Percentiles rank a stretch among this genome's conserved stretches.
Evolutionary conservation across 2,329 filamentous ascomycete species (phyloP).

Genomic region (Canariomyces notabilis): DNA sequence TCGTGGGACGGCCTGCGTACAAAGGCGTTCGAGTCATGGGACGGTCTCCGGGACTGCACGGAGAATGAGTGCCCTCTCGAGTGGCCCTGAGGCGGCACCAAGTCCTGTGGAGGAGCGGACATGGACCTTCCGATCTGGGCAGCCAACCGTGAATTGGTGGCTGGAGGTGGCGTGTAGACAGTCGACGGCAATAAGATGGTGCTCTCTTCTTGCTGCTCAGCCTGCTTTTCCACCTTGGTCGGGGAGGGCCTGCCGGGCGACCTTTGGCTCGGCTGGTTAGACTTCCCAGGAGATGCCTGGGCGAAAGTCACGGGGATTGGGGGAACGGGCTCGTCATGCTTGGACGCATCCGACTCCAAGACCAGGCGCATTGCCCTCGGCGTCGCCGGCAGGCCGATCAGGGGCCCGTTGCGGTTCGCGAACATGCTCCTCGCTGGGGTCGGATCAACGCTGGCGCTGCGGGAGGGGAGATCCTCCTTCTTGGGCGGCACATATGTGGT

Average conservation of each 20-base stretch:
- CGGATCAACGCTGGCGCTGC: conserved; percentile 63
- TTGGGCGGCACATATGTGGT: conserved; percentile 35
- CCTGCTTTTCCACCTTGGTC: conserved; percentile 25
- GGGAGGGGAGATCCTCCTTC: conserved; percentile 43
- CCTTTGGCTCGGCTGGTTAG: conserved; percentile 24
- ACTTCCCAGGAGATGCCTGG: conserved; percentile 37
- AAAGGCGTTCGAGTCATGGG: conserved; percentile 22
- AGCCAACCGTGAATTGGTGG: conserved; percentile 29
- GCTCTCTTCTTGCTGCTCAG: conserved; percentile 26
- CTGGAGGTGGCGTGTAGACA: conserved; percentile 52
- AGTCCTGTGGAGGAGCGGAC: conserved; percentile 54
- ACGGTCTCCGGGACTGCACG: conserved; percentile 17
- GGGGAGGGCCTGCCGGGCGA: conserved; percentile 26
- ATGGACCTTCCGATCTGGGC: conserved; percentile 52
- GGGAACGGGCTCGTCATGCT: conserved; percentile 49
- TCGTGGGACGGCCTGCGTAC: conserved; percentile 47
- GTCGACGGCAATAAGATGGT: conserved; percentile 49
- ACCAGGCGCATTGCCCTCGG: conserved; percentile 86
- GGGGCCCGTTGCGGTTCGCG: conserved; percentile 39
- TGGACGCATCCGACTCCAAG: conserved; percentile 53
- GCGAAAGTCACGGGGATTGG: conserved; percentile 45
- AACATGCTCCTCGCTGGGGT: conserved; percentile 46
- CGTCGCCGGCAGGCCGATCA: conserved; percentile 80
- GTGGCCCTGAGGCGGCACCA: conserved; percentile 29
- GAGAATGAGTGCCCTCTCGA: conserved; percentile 24